Percentiles rank a stretch among this genome's conserved stretches.
These are phyloP conservation scores for Kwoniella sp. DNA, from an alignment of 768 basidiomycete species.

Conservation along the genomic window DNA sequence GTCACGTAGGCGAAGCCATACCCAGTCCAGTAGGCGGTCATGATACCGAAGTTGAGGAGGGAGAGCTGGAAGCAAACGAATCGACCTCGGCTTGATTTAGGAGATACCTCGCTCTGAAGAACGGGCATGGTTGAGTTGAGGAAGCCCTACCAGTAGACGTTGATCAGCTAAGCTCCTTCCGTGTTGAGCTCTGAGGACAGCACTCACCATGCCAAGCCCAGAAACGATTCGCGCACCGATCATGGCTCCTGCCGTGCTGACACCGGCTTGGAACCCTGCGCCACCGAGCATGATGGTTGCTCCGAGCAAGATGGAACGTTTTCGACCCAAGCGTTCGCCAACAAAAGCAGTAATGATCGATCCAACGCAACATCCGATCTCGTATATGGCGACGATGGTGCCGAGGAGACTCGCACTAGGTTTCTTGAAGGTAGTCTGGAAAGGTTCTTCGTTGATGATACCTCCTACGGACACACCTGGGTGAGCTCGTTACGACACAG, in stretches of 20 bases:
- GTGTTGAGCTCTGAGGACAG: slow-evolving; percentile 54
- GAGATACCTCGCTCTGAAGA: slow-evolving; percentile 37
- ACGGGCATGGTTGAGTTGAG: slow-evolving; percentile 46
- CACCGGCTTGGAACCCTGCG: slow-evolving; percentile 39
- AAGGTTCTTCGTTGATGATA: slow-evolving; percentile 35
- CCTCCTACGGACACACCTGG: slow-evolving; percentile 25
- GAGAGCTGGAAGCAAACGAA: slow-evolving; percentile 36
- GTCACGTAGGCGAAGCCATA: slow-evolving; percentile 37
- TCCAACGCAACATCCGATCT: slow-evolving; percentile 30
- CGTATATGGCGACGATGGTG: slow-evolving; percentile 37
- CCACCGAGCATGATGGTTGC: slow-evolving; percentile 41
- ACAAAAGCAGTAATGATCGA: slow-evolving; percentile 26
- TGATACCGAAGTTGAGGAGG: slow-evolving; percentile 31
- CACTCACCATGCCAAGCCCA: slow-evolving; percentile 32
- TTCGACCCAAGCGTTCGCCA: slow-evolving; percentile 28
- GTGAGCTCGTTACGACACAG: background rate
- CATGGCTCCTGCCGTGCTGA: slow-evolving; percentile 33
- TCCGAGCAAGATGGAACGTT: slow-evolving; percentile 30
- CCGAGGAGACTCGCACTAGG: slow-evolving; percentile 20
- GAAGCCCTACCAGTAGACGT: slow-evolving; percentile 27
- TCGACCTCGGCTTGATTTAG: slow-evolving; percentile 37
- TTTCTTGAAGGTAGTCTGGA: slow-evolving; percentile 23
- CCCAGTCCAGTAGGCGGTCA: slow-evolving; percentile 43
- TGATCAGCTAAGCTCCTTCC: slow-evolving; percentile 6
- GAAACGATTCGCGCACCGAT: slow-evolving; percentile 40